Conservation (phyloP, 2,329 filamentous ascomycete genomes). For the Fusarium praegraminearum region DNA sequence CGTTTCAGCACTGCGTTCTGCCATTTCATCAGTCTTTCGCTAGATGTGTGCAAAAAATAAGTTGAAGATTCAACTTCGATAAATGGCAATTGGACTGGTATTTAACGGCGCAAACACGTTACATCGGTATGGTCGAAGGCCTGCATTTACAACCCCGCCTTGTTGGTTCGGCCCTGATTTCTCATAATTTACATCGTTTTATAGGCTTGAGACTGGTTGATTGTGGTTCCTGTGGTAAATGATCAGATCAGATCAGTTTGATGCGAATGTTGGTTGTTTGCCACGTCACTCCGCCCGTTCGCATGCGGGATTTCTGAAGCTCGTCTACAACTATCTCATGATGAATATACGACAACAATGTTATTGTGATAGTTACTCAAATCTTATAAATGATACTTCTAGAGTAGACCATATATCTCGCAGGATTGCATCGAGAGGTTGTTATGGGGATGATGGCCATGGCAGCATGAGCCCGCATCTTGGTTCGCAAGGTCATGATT, state of each 20-base stretch:
- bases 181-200: not conserved
- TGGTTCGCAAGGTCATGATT: too few species aligned
- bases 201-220: not conserved
- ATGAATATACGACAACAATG: not conserved
- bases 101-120: not conserved
- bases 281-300: not conserved
- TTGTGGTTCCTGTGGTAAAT: not conserved
- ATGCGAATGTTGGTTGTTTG: not conserved
- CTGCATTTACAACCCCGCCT: not conserved
- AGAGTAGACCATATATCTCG: rapidly evolving
- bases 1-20: not conserved
- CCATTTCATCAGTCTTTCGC: rapidly evolving
- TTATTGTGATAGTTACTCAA: rapidly evolving
- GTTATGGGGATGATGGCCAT: too few species aligned
- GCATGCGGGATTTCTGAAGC: not conserved
- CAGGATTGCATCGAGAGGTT: too few species aligned
- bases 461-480: too few species aligned
- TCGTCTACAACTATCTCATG: not conserved
- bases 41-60: not conserved
- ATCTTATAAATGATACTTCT: rapidly evolving
- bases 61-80: too few species aligned
- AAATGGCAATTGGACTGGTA: not conserved
- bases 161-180: not conserved
- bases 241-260: not conserved
- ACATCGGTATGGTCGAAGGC: not conserved